Conservation (phyloP, 2,329 filamentous ascomycete species). For the Penicillium sp. region DNA sequence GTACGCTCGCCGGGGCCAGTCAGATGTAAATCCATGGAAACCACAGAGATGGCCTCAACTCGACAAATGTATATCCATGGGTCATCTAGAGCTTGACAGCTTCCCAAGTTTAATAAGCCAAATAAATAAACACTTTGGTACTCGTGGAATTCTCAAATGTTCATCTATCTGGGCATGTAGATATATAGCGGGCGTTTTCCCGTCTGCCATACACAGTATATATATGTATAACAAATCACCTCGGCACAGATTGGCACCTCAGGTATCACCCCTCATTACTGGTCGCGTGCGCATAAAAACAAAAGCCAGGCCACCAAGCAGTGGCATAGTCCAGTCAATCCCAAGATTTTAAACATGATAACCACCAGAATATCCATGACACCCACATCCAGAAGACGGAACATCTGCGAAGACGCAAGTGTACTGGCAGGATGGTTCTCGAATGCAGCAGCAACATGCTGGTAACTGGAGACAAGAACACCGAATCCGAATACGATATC, state of each 20-base stretch:
- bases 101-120: no score
- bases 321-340: slow-evolving; percentile 41
- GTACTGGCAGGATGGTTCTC: slow-evolving; percentile 8
- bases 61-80: no score
- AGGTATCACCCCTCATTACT: background rate
- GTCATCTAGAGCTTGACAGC: no score
- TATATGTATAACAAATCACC: background rate
- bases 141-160: no score
- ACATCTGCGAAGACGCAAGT: slow-evolving; percentile 2
- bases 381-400: slow-evolving; percentile 24
- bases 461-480: slow-evolving; percentile 1
- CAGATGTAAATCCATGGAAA: no score
- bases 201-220: no score
- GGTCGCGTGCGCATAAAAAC: slow-evolving; percentile 40
- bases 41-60: no score
- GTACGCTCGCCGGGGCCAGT: no score
- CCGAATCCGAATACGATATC: no score
- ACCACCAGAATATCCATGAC: slow-evolving; percentile 35
- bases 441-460: slow-evolving; percentile 8
- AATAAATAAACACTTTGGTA: no score
- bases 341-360: slow-evolving; percentile 43
- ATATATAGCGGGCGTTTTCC: accelerated
- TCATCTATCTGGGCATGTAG: no score
- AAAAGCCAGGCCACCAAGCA: slow-evolving; percentile 38
- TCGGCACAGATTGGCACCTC: background rate